These are phyloP conservation scores for Suillus occidentalis DNA, from an alignment of 768 basidiomycete genomes.

Conservation along the genomic window DNA sequence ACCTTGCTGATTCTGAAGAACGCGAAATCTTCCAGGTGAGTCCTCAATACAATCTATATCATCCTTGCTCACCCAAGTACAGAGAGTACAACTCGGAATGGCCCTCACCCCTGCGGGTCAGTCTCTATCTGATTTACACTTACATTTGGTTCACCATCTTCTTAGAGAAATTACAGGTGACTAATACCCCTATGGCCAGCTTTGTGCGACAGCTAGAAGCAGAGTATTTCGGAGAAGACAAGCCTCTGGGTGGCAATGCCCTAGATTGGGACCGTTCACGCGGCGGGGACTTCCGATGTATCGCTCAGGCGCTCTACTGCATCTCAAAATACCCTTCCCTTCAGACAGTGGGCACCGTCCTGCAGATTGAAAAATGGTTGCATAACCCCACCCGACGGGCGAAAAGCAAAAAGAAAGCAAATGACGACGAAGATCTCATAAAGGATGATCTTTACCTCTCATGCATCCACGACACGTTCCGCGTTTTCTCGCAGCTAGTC, in stretches of 20 bases:
- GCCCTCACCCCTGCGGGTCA: constrained; percentile 69
- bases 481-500: constrained; percentile 47
- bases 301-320: constrained; percentile 53
- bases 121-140: constrained; percentile 9
- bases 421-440: constrained; percentile 23
- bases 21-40: constrained; percentile 73
- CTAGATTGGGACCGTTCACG: constrained; percentile 53
- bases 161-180: constrained; percentile 67
- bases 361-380: constrained; percentile 54
- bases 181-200: constrained; percentile 52
- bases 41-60: neutral
- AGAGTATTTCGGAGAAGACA: constrained; percentile 43
- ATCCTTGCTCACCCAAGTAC: neutral
- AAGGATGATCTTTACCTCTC: constrained; percentile 34
- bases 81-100: constrained; percentile 81
- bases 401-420: constrained; percentile 25
- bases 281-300: constrained; percentile 58
- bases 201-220: constrained; percentile 60
- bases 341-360: constrained; percentile 30
- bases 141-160: neutral
- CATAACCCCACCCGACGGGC: constrained; percentile 19
- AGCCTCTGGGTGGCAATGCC: constrained; percentile 32
- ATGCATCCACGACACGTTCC: constrained; percentile 43
- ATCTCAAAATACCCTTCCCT: constrained; percentile 45
- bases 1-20: constrained; percentile 55